Conservation (phyloP, 495 filamentous ascomycete genomes). For the Hypoxylon fragiforme region DNA sequence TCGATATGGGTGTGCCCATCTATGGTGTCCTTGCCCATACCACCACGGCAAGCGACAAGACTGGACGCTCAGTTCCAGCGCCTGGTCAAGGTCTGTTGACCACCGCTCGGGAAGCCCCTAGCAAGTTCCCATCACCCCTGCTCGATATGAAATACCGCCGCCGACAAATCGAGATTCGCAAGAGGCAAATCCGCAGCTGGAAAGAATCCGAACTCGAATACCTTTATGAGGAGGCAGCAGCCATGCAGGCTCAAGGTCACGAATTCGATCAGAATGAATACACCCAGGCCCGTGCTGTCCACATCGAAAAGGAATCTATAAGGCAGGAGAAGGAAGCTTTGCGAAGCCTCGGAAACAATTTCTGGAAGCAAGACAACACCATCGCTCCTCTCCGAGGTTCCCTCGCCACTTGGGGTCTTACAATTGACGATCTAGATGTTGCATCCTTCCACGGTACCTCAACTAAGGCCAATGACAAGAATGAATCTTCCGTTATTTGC, state of each 20-base stretch:
- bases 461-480: conserved; percentile 99
- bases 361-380: conserved; percentile 93
- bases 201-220: conserved; percentile 93
- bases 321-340: conserved; percentile 91
- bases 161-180: conserved; percentile 88
- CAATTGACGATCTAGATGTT: conserved; percentile 91
- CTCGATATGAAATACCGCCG: conserved; percentile 96
- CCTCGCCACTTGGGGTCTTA: conserved; percentile 95
- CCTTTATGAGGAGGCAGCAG: conserved; percentile 84
- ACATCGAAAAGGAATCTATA: conserved; percentile 85
- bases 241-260: conserved; percentile 80
- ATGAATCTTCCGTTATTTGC: conserved; percentile 96
- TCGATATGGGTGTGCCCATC: conserved; percentile 99
- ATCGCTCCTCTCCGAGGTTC: conserved; percentile 95
- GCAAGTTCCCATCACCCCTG: conserved; percentile 91
- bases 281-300: conserved; percentile 77
- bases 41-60: conserved; percentile 98
- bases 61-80: conserved; percentile 93
- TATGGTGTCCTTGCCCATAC: conserved; percentile 93
- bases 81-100: conserved; percentile 97
- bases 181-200: conserved; percentile 91
- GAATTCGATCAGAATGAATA: conserved; percentile 81
- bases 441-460: conserved; percentile 99
- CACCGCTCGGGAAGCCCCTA: conserved; percentile 86
- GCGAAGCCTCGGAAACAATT: conserved; percentile 90